Conservation (phyloP, 257 asterid genomes). For the Solanum raphanifolium region DNA sequence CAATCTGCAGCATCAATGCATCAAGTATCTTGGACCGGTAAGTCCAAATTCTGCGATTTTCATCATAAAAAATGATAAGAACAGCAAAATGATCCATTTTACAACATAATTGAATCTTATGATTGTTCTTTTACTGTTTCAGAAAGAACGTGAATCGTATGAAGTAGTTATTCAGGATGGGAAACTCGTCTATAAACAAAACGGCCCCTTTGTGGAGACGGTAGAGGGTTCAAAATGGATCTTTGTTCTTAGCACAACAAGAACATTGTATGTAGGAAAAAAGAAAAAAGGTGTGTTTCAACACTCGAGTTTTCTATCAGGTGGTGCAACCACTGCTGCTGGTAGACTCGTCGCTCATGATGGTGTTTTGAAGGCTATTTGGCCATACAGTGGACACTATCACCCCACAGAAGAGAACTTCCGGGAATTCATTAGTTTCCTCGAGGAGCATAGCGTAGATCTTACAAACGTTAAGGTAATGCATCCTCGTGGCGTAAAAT, state of each 20-base stretch:
- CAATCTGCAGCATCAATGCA: conserved; percentile 66
- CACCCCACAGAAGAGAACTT: conserved; percentile 91
- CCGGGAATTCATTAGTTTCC: conserved; percentile 67
- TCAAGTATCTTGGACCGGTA: conserved; percentile 88
- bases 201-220: conserved; percentile 47
- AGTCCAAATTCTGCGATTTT: conserved; percentile 11
- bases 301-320: conserved; percentile 89
- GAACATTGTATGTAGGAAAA: conserved; percentile 68
- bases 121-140: conserved; percentile 6
- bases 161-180: conserved; percentile 65
- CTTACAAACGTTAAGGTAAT: conserved; percentile 74
- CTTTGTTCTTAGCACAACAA: conserved; percentile 80
- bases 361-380: conserved; percentile 86
- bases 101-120: not conserved
- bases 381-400: conserved; percentile 98
- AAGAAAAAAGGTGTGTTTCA: conserved; percentile 78
- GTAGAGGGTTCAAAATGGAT: conserved; percentile 84
- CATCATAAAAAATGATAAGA: not conserved
- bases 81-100: not conserved
- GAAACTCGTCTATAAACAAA: conserved; percentile 57
- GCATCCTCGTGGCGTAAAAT: not conserved
- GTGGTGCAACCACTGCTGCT: conserved; percentile 93
- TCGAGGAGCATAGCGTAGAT: conserved; percentile 67
- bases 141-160: conserved; percentile 73
- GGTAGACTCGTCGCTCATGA: conserved; percentile 74